phyloP scores from a whole-genome alignment of 2,329 filamentous ascomycete species.

The Didymella sp. region DNA sequence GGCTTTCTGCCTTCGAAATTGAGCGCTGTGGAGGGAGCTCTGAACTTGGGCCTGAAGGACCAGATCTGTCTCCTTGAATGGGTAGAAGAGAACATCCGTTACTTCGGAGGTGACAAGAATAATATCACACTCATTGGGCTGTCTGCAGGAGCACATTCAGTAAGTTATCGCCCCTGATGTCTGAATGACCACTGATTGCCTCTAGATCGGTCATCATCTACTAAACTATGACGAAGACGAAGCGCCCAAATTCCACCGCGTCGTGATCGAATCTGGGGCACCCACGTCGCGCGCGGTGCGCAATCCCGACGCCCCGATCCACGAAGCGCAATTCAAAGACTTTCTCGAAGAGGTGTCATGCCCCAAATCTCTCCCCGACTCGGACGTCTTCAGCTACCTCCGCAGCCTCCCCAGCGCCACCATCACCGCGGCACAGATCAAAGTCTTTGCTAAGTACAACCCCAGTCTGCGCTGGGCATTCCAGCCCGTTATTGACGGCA shows the following conservation, averaged over 20 bases:
- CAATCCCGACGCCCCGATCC: constrained; percentile 49
- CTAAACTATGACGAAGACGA: constrained; percentile 53
- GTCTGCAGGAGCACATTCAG: constrained; percentile 30
- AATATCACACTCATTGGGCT: constrained; percentile 31
- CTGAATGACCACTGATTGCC: background rate
- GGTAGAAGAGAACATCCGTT: constrained; percentile 50
- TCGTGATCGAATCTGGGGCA: constrained; percentile 56
- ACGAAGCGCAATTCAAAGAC: constrained; percentile 55
- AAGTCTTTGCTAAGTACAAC: constrained; percentile 56
- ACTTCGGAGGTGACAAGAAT: constrained; percentile 37
- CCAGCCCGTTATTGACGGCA: constrained; percentile 71
- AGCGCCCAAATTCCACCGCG: constrained; percentile 55
- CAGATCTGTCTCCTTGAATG: constrained; percentile 50
- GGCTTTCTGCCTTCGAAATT: constrained; percentile 18
- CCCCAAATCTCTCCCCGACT: constrained; percentile 15
- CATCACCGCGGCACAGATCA: constrained; percentile 52
- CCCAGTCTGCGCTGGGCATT: constrained; percentile 64
- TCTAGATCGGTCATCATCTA: constrained; percentile 69
- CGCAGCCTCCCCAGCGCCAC: constrained; percentile 48
- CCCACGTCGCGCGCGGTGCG: constrained; percentile 57
- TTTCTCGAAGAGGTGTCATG: constrained; percentile 51
- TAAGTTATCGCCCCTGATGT: background rate
- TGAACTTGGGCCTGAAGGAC: constrained; percentile 32
- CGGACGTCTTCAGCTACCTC: constrained; percentile 29
- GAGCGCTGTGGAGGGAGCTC: constrained; percentile 40